Percentiles rank a stretch among this genome's conserved stretches.
These are phyloP conservation scores for Arachnopeziza araneosa DNA, from an alignment of 2,329 filamentous ascomycete species.

Conservation along the genomic window DNA sequence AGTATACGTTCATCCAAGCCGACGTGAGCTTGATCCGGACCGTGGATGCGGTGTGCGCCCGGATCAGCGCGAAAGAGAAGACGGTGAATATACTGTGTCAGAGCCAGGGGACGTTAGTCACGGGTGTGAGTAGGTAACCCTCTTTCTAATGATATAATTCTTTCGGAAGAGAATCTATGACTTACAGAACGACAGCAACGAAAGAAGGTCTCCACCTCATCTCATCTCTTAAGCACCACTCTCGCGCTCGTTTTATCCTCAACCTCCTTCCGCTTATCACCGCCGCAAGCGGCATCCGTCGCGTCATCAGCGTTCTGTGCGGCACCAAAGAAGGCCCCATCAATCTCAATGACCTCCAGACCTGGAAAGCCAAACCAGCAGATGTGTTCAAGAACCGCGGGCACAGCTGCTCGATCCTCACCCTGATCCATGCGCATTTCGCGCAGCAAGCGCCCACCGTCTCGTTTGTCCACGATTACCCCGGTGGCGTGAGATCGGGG, in stretches of 20 bases:
- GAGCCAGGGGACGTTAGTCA: background rate
- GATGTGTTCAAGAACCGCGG: slow-evolving; percentile 33
- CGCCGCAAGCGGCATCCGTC: slow-evolving; percentile 38
- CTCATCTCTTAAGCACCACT: slow-evolving; percentile 46
- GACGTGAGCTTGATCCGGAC: background rate
- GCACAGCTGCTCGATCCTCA: slow-evolving; percentile 43
- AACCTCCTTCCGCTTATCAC: slow-evolving; percentile 52
- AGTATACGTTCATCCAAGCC: background rate
- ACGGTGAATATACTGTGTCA: background rate
- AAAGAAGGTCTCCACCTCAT: slow-evolving; percentile 47
- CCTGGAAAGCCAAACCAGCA: slow-evolving; percentile 27
- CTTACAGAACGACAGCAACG: slow-evolving; percentile 30
- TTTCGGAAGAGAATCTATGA: background rate
- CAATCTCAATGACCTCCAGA: slow-evolving; percentile 35
- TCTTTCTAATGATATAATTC: background rate
- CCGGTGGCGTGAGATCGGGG: slow-evolving; percentile 35
- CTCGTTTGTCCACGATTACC: slow-evolving; percentile 44
- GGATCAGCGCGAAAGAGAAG: background rate
- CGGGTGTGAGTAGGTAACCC: background rate
- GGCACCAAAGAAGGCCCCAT: slow-evolving; percentile 47
- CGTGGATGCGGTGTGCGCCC: background rate
- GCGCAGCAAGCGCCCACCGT: slow-evolving; percentile 39
- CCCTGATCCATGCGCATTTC: slow-evolving; percentile 41
- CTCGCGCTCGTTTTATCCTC: slow-evolving; percentile 47
- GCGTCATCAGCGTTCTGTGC: slow-evolving; percentile 48